Evolutionary conservation across 1,284 basidiomycete genomes (phyloP).

Genomic region (Ceratobasidium papillatum): DNA sequence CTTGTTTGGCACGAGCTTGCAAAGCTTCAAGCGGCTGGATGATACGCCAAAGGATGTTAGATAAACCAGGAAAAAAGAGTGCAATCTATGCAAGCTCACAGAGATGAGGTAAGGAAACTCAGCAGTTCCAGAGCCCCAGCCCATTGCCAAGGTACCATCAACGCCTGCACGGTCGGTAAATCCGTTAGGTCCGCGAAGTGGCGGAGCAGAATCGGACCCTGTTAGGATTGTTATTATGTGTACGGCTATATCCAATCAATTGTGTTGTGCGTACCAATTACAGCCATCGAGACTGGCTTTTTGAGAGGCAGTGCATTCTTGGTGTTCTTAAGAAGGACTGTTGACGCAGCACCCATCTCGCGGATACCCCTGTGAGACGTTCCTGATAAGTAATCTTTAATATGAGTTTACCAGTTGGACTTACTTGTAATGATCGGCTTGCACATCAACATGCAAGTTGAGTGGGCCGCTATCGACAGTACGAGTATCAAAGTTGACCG

Average conservation of each 20-base stretch:
- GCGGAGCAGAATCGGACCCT: conserved; percentile 77
- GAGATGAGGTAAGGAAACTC: conserved; percentile 59
- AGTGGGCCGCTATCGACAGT: conserved; percentile 52
- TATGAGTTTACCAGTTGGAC: not conserved
- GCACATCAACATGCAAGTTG: conserved; percentile 66
- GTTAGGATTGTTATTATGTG: not conserved
- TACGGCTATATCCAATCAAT: not conserved
- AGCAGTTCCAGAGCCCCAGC: conserved; percentile 75
- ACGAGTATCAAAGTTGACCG: conserved; percentile 60
- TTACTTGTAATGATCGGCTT: conserved; percentile 70
- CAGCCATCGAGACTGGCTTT: conserved; percentile 44
- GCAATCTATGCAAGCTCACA: not conserved
- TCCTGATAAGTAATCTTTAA: not conserved
- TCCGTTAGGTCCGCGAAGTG: conserved; percentile 73
- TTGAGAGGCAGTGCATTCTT: conserved; percentile 69
- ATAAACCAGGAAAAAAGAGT: not conserved
- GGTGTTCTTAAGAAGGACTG: conserved; percentile 83
- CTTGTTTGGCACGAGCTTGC: conserved; percentile 60
- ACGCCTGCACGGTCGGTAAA: conserved; percentile 70
- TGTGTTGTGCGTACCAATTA: conserved; percentile 27
- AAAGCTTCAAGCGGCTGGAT: conserved; percentile 73
- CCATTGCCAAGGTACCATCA: conserved; percentile 81
- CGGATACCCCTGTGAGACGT: conserved; percentile 60
- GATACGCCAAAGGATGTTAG: too few relatives aligned
- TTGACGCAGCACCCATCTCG: conserved; percentile 77